Evolutionary conservation across 495 filamentous ascomycete genomes (phyloP), one percentile per base, ranked within the genome.

Genomic region (Hyphodiscus hymeniophilus): DNA sequence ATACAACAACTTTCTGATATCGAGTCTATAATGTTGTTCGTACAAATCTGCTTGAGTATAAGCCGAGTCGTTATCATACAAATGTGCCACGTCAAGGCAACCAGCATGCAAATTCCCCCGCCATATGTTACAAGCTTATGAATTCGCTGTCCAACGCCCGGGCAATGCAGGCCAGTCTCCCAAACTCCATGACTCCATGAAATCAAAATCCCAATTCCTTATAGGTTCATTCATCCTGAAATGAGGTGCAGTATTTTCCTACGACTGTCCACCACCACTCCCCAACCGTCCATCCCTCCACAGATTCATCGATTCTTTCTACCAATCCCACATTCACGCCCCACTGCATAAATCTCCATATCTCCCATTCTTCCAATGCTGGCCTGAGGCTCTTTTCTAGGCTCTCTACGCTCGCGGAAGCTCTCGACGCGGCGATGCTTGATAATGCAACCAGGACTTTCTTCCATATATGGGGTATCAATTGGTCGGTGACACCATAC

Each of bases 251-350:
- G n/a, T 28, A 48, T 13, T 18, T 33, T 20, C 48, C 58, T 33
- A 40, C 46, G 20, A 44, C 28, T 55, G 69, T 73, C 81, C 83
- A 89, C 84, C 85, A 89, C 78, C 82, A 87, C 60, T 85, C 80
- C 35, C 60, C 62, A 11, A 74, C 68, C 5, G 56, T 68, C 63
- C 76, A 79, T 16, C 70, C 69, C 3, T 66, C 59, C 60, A 16
- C 60, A 50, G 39, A 60, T 63, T 47, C 48, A 54, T 45, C 61
- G 56, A 50, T 55, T 54, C 61, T 22, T 48, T 55, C 22, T 55
- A 45, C 66, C 59, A 46, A 75, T 51, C 77, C 80, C 35, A 76
- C 64, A 23, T 65, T 45, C 33, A 62, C 63, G 45, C 77, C 57
- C 87, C 87, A 94, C n/a, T 73, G 69, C 42, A 89, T 49, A 33